Percentiles rank a stretch among this genome's conserved stretches.
These are phyloP conservation scores for Cryptococcus sp. DNA, from an alignment of 1,284 basidiomycete genomes.

Conservation along the genomic window DNA sequence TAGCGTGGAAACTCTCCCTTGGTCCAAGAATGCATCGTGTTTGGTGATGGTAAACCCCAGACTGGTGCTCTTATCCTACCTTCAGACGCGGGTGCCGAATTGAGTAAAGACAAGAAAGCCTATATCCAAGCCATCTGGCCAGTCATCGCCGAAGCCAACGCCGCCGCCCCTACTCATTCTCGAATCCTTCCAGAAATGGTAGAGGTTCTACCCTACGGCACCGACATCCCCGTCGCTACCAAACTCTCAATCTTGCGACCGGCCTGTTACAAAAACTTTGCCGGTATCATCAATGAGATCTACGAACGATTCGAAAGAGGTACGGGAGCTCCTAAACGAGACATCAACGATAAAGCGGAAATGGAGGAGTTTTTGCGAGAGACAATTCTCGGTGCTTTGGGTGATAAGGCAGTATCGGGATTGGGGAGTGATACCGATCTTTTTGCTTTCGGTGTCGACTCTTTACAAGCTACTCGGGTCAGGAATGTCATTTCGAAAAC, in stretches of 20 bases:
- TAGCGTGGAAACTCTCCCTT: constrained; percentile 49
- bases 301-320: constrained; percentile 54
- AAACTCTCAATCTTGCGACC: constrained; percentile 47
- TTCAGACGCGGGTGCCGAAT: constrained; percentile 50
- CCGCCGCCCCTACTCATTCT: constrained; percentile 55
- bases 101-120: constrained; percentile 46
- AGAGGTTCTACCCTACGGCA: constrained; percentile 51
- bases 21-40: constrained; percentile 56
- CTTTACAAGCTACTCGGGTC: constrained; percentile 57
- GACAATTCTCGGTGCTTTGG: constrained; percentile 45
- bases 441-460: constrained; percentile 55
- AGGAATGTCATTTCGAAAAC: constrained; percentile 54
- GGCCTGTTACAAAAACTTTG: constrained; percentile 54
- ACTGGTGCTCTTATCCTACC: constrained; percentile 59
- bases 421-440: constrained; percentile 30
- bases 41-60: constrained; percentile 56
- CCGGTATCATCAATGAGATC: constrained; percentile 51
- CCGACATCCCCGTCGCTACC: constrained; percentile 42
- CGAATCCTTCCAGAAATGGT: constrained; percentile 56
- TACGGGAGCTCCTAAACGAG: constrained; percentile 44
- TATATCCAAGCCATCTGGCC: constrained; percentile 51
- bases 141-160: constrained; percentile 55
- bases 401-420: constrained; percentile 35
- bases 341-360: constrained; percentile 30
- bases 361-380: constrained; percentile 49